phyloP scores from a whole-genome alignment of 2,329 filamentous ascomycete species.

The Phoma sp. region DNA sequence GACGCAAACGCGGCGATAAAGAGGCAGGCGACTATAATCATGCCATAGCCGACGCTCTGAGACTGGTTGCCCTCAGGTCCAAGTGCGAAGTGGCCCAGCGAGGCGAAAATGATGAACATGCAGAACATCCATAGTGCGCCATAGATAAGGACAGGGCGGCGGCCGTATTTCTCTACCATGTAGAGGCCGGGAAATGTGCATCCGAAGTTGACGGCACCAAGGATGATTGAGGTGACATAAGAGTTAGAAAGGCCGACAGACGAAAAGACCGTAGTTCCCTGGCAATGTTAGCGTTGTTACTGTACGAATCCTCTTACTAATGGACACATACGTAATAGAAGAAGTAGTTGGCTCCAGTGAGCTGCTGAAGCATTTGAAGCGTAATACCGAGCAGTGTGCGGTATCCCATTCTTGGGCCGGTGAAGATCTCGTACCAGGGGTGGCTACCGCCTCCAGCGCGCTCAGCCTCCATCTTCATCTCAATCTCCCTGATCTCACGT shows the following conservation, averaged over 20 bases:
- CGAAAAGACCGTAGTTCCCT: conserved; percentile 55
- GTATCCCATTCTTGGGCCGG: conserved; percentile 70
- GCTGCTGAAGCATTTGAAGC: conserved; percentile 70
- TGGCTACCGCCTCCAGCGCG: conserved; percentile 44
- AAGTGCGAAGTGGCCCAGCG: conserved; percentile 54
- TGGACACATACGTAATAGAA: conserved; percentile 34
- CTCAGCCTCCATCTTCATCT: conserved; percentile 62
- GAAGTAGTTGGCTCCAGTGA: conserved; percentile 72
- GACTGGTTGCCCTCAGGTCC: conserved; percentile 44
- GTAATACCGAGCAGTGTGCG: conserved; percentile 66
- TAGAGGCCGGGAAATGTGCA: conserved; percentile 56
- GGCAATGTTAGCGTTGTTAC: conserved; percentile 20
- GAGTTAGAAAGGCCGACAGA: conserved; percentile 50
- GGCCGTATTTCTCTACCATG: conserved; percentile 55
- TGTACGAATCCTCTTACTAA: background rate
- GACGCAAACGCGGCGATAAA: conserved; percentile 71
- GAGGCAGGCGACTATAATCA: conserved; percentile 72
- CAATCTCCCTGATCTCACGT: conserved; percentile 62
- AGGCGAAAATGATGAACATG: conserved; percentile 60
- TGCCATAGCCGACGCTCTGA: conserved; percentile 60
- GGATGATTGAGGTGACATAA: conserved; percentile 56
- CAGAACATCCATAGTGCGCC: conserved; percentile 61
- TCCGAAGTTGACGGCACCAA: conserved; percentile 56
- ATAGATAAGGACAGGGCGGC: conserved; percentile 53
- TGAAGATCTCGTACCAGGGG: conserved; percentile 65